Conservation (phyloP, 148 eudicot genomes). For the Simmondsia chinensis region DNA sequence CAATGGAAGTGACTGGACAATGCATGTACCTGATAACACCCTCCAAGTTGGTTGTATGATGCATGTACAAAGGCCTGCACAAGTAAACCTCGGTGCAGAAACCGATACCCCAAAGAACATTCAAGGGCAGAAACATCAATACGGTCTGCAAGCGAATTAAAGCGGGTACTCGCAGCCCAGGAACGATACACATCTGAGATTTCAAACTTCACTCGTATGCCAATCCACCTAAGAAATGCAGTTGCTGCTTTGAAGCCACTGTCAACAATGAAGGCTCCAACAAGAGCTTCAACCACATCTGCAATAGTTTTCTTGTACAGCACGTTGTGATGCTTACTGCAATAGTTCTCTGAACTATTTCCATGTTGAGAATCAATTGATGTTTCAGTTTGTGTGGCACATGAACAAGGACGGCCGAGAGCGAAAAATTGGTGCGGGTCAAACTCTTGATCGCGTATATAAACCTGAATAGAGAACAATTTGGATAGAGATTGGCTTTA, state of each 20-base stretch:
- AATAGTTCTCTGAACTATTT: conserved; percentile 17
- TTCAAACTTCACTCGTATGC: conserved; percentile 55
- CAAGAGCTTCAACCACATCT: conserved; percentile 87
- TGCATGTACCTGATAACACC: conserved; percentile 88
- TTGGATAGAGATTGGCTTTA: too few species aligned
- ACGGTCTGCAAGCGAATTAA: conserved; percentile 41
- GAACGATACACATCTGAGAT: conserved; percentile 42
- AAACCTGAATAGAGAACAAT: too few species aligned
- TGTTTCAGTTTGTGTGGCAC: conserved; percentile 39
- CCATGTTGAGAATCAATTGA: conserved; percentile 34
- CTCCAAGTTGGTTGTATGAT: conserved; percentile 58
- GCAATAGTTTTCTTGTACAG: conserved; percentile 81
- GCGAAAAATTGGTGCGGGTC: conserved; percentile 53
- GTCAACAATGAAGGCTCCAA: conserved; percentile 85
- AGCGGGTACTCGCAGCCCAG: conserved; percentile 55
- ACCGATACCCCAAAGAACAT: conserved; percentile 39
- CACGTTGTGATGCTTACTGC: conserved; percentile 80
- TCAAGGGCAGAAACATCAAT: conserved; percentile 49
- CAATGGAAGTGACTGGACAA: too few species aligned
- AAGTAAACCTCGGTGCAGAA: conserved; percentile 72
- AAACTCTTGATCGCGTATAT: conserved; percentile 86
- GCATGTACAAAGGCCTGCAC: conserved; percentile 92
- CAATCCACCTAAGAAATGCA: conserved; percentile 86
- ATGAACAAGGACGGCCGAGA: conserved; percentile 76
- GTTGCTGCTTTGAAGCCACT: conserved; percentile 81